Percentiles rank a stretch among this genome's conserved stretches.
These are phyloP conservation scores for Ogataea paradorogensis DNA, from an alignment of 805 yeast species.

Conservation along the genomic window DNA sequence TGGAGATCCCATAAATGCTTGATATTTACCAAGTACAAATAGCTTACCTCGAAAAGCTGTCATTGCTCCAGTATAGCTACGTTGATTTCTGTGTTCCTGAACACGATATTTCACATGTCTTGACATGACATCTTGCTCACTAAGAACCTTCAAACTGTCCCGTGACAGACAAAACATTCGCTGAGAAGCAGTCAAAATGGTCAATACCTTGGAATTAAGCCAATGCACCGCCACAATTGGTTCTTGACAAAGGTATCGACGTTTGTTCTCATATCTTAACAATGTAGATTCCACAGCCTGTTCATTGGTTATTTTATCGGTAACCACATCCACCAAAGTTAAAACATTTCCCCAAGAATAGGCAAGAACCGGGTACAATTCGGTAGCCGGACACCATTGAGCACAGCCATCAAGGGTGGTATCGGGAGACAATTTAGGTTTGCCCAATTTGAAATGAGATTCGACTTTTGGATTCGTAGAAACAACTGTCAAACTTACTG, in stretches of 20 bases:
- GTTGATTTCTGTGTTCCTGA: conserved; percentile 11
- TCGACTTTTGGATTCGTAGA: conserved; percentile 50
- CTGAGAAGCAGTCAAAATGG: conserved; percentile 44
- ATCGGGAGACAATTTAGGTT: conserved; percentile 39
- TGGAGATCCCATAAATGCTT: conserved; percentile 54
- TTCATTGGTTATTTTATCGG: conserved; percentile 30
- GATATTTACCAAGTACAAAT: conserved; percentile 51
- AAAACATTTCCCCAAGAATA: conserved; percentile 67
- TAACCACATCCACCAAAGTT: conserved; percentile 50
- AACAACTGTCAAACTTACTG: conserved; percentile 46
- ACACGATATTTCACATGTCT: conserved; percentile 34
- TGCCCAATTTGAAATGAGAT: conserved; percentile 53
- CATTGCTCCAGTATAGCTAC: conserved; percentile 31
- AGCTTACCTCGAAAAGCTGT: conserved; percentile 44
- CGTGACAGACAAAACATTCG: conserved; percentile 42
- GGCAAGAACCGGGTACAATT: conserved; percentile 48
- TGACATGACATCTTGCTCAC: conserved; percentile 37
- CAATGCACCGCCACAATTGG: conserved; percentile 55
- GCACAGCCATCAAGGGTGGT: conserved; percentile 44
- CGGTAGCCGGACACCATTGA: conserved; percentile 62
- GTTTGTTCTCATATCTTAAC: conserved; percentile 38
- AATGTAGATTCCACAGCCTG: conserved; percentile 23
- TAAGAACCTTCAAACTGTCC: conserved; percentile 35
- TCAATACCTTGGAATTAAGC: conserved; percentile 43
- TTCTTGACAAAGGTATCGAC: conserved; percentile 45